These are phyloP conservation scores for Fonsecaea multimorphosa DNA, from an alignment of 2,329 filamentous ascomycete species.

Conservation along the genomic window DNA sequence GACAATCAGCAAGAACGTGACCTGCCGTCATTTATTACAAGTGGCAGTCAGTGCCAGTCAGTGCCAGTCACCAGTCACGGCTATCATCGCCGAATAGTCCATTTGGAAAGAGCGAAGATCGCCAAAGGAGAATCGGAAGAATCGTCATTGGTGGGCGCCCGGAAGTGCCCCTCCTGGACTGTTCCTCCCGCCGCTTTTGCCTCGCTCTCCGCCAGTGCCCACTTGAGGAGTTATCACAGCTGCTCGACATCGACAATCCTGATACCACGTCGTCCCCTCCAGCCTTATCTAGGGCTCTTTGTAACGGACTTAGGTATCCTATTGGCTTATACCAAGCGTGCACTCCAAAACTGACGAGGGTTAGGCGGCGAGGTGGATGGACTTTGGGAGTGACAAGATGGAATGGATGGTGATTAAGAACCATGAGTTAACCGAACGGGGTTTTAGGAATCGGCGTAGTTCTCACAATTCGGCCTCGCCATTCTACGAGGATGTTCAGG, in stretches of 20 bases:
- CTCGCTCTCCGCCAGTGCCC: background rate
- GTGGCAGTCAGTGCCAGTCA: no score
- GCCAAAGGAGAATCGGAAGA: background rate
- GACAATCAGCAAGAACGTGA: slow-evolving; percentile 2
- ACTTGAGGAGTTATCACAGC: no score
- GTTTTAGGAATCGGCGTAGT: background rate
- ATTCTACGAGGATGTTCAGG: background rate
- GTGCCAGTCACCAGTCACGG: no score
- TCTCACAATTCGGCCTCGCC: background rate
- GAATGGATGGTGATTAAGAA: no score
- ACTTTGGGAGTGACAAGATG: no score
- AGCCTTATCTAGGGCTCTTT: background rate
- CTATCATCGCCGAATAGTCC: background rate
- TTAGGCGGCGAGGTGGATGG: background rate
- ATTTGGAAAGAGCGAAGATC: background rate
- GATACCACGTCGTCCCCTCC: background rate
- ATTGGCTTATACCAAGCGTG: background rate
- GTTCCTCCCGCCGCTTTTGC: background rate
- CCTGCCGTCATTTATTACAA: background rate
- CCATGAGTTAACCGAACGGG: no score
- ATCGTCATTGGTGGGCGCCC: background rate
- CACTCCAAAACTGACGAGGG: background rate
- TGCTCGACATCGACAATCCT: background rate
- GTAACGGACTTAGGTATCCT: background rate
- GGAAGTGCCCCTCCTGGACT: background rate